Base-by-base conservation (phyloP, 2,329 filamentous ascomycete species). In the Neonectria ditissima region DNA sequence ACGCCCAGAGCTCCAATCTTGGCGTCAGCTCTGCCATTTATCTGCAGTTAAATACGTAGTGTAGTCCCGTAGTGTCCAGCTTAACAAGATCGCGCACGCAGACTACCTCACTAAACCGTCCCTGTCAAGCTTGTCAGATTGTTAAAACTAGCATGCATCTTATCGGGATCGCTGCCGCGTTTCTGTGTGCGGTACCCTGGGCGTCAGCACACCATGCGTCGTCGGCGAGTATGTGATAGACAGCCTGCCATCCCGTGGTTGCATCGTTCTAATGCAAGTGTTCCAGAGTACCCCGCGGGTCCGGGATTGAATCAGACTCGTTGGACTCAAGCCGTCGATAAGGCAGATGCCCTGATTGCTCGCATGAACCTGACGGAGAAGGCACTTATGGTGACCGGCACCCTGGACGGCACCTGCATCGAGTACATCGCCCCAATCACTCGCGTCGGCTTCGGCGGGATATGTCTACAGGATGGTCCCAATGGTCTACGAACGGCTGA, bases 381-480 rank as follows among this genome's bases (percentile, higher is more conserved):
- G 10, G 9, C 20, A 2, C 20, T 22, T 4, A 24, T 45, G 43
- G 20, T 24, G 20, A 45, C 43, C 6, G 43, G 43, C 13, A 45
- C 20, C 9, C 11, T 45, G 24, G 48, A 53, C 28, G 59, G 59
- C 10, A 48, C 59, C 24, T 65, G 63, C 6, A 59, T 62, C 3
- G 63, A 68, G n/a, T 70, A 72, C 54, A 66, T 80, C 9, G 72
- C 71, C 32, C 66, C 76, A 18, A 77, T 79, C 39, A 59, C 72
- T 4, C 73, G 76, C 16, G 65, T 80, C 65, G 78, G 77, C 43
- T 80, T 80, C 62, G 65, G 74, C 6, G 78, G 78, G 2, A 66
- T 80, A 18, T 80, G 79, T 48, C 74, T 80, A 13, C 69, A 70
- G 3, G 69, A 78, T 67, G 55, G 78, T 72, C 79, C 34, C 4